These are phyloP conservation scores for Lentinula aciculospora DNA, from an alignment of 768 basidiomycete species.

Conservation along the genomic window DNA sequence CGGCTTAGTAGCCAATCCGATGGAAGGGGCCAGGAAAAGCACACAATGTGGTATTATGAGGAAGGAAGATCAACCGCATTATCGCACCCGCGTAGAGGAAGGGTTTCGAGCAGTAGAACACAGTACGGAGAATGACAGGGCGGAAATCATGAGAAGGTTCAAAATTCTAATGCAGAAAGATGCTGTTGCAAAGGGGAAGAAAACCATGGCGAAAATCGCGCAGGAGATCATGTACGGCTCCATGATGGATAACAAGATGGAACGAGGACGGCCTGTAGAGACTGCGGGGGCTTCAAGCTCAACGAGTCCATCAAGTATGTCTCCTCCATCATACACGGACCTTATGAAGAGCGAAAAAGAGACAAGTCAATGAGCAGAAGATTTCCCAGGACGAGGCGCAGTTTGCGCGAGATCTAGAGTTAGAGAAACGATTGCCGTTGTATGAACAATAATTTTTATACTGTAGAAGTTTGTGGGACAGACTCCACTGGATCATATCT, in stretches of 20 bases:
- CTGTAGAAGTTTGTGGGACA: too few relatives aligned
- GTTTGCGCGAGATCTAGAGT: slow-evolving; percentile 24
- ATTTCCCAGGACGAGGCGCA: slow-evolving; percentile 13
- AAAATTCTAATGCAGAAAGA: slow-evolving; percentile 20
- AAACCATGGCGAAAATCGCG: slow-evolving; percentile 25
- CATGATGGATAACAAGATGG: background rate
- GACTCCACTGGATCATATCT: background rate
- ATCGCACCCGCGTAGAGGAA: slow-evolving; percentile 31
- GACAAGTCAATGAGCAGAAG: slow-evolving; percentile 8
- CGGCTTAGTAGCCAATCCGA: slow-evolving; percentile 25
- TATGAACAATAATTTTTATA: slow-evolving; percentile 26
- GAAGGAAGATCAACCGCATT: slow-evolving; percentile 26
- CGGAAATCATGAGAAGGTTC: slow-evolving; percentile 30
- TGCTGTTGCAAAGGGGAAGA: slow-evolving; percentile 25
- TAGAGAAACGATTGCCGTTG: slow-evolving; percentile 27
- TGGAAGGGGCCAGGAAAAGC: slow-evolving; percentile 31
- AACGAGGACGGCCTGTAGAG: too few relatives aligned
- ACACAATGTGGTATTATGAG: slow-evolving; percentile 22
- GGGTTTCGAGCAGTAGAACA: slow-evolving; percentile 29
- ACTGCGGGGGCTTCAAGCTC: slow-evolving; percentile 9
- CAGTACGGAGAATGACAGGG: slow-evolving; percentile 27
- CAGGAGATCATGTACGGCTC: slow-evolving; percentile 23
- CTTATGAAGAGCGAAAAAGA: background rate
- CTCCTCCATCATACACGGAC: too few relatives aligned
- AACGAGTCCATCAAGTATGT: background rate